Conservation (phyloP, 208 protist genomes). For the Trypanosoma platydactyli region DNA sequence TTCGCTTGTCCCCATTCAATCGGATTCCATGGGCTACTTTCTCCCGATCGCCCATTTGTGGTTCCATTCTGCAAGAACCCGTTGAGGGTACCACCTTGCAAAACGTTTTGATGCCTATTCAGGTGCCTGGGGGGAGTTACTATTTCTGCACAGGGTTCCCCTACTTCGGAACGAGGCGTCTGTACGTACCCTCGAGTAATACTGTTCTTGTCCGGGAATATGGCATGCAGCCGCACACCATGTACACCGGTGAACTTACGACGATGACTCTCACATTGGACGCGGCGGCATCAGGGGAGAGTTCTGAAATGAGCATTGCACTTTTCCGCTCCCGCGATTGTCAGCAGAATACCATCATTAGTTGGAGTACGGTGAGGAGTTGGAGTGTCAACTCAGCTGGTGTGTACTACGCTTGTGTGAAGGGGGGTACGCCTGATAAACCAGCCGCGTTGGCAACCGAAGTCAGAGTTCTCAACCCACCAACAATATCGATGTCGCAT, state of each 20-base stretch:
- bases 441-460: conserved; percentile 33
- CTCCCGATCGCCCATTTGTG: conserved; percentile 42
- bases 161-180: conserved; percentile 25
- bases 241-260: conserved; percentile 53
- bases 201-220: conserved; percentile 51
- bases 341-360: conserved; percentile 19
- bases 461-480: conserved; percentile 41
- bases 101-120: conserved; percentile 32
- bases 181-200: conserved; percentile 48
- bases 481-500: conserved; percentile 35
- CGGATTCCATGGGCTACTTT: conserved; percentile 29
- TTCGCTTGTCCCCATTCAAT: conserved; percentile 17
- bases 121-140: conserved; percentile 50
- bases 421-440: conserved; percentile 7
- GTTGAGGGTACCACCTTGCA: conserved; percentile 15
- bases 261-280: conserved; percentile 53
- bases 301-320: neutral
- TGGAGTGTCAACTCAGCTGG: conserved; percentile 41
- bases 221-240: conserved; percentile 54
- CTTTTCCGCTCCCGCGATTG: conserved; percentile 35
- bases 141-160: conserved; percentile 47
- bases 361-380: conserved; percentile 25
- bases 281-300: conserved; percentile 12
- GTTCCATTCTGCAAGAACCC: conserved; percentile 39
- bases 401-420: conserved; percentile 70